These are phyloP conservation scores for Pythium rhizo-oryzae DNA, from an alignment of 352 stramenopile species.

Conservation along the genomic window DNA sequence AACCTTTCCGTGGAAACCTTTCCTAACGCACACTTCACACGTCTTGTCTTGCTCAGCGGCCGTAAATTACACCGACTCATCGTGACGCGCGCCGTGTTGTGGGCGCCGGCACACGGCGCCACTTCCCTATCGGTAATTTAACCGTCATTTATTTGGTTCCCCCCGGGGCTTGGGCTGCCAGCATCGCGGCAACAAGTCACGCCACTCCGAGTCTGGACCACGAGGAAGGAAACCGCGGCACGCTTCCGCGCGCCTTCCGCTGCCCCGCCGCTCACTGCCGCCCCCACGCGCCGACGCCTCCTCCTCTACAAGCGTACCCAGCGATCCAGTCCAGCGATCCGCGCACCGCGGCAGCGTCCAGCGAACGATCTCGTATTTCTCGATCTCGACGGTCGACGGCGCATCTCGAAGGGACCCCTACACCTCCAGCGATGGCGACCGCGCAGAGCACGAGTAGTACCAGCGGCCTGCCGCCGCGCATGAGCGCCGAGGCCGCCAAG, in stretches of 20 bases:
- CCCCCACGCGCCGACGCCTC: neutral
- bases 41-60: neutral
- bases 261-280: neutral
- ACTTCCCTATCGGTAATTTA: neutral
- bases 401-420: neutral
- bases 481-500: constrained; percentile 29
- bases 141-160: neutral
- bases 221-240: neutral
- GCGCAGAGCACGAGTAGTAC: neutral
- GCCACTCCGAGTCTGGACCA: neutral
- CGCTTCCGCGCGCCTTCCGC: constrained; percentile 10
- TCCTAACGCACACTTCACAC: neutral
- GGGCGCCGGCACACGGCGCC: neutral
- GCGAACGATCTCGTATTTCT: constrained; percentile 13
- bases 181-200: neutral
- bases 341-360: no score
- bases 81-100: neutral
- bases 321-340: neutral
- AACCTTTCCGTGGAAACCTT: constrained; percentile 19
- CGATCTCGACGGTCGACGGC: constrained; percentile 17
- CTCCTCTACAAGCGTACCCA: neutral
- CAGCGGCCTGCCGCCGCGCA: neutral
- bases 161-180: neutral
- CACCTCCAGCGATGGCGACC: neutral
- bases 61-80: neutral